phyloP scores from a whole-genome alignment of 139 green algal species.

The Asterochloris sp. region DNA sequence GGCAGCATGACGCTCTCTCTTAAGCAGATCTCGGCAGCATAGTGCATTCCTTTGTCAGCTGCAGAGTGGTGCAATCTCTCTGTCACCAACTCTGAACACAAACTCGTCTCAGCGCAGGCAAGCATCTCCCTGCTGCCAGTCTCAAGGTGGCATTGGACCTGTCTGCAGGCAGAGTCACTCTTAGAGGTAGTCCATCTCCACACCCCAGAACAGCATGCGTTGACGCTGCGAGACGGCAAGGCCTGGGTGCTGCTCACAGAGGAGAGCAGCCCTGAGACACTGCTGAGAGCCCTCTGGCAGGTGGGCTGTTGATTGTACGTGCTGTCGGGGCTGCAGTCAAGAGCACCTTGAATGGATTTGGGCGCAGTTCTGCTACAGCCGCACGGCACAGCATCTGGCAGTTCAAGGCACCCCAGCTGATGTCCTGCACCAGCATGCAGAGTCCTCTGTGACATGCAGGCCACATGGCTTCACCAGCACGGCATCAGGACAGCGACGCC shows the following conservation, averaged over 20 bases:
- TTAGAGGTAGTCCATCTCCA: conserved; percentile 39
- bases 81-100: background rate
- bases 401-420: background rate
- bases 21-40: no score
- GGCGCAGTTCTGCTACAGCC: background rate
- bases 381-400: background rate
- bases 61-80: background rate
- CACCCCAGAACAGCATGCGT: conserved; percentile 45
- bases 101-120: background rate
- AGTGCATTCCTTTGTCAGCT: no score
- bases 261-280: conserved; percentile 9
- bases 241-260: conserved; percentile 57
- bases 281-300: conserved; percentile 31
- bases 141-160: background rate
- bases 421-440: background rate
- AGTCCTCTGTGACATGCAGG: background rate
- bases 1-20: no score
- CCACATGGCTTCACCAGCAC: background rate
- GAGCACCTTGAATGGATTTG: background rate
- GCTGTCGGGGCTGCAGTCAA: background rate
- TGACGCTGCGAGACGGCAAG: conserved; percentile 43
- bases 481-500: background rate
- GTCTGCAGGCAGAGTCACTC: background rate
- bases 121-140: background rate
- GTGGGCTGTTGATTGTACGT: background rate